A percentile compares a stretch with the other conserved stretches of the same genome.
Evolutionary conservation across 2,329 filamentous ascomycete genomes (phyloP).

Genomic region (Lachnellula cervina): DNA sequence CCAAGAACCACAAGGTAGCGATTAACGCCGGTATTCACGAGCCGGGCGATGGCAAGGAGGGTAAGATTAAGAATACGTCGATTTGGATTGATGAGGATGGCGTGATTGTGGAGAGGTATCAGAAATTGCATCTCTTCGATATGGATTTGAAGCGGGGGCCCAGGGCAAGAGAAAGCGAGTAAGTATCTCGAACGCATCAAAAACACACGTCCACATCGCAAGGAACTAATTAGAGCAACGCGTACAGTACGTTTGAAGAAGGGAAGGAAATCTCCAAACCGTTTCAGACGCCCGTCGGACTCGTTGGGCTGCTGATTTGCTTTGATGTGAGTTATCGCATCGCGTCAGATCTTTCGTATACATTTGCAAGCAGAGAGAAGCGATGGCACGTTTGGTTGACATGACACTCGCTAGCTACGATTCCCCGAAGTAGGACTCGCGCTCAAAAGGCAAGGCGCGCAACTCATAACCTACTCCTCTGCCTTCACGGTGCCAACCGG

Average conservation of each 20-base stretch:
- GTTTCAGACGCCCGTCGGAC: constrained; percentile 68
- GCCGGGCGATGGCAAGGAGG: constrained; percentile 43
- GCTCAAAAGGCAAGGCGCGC: constrained; percentile 61
- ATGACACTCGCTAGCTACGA: constrained; percentile 47
- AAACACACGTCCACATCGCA: too few species aligned
- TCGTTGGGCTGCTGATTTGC: constrained; percentile 77
- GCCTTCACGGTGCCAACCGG: constrained; percentile 89
- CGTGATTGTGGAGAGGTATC: constrained; percentile 58
- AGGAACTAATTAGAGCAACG: too few species aligned
- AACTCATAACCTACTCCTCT: constrained; percentile 80
- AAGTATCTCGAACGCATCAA: too few species aligned
- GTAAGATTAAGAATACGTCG: constrained; percentile 42
- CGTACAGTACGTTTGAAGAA: constrained; percentile 46
- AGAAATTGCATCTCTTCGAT: constrained; percentile 91
- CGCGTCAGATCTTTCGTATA: not conserved
- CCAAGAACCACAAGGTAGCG: constrained; percentile 56
- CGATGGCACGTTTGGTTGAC: too few species aligned
- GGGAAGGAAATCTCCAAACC: constrained; percentile 61
- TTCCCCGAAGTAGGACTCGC: constrained; percentile 72
- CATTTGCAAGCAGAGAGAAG: too few species aligned
- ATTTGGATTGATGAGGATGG: constrained; percentile 64
- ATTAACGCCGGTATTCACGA: constrained; percentile 90
- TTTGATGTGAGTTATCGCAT: constrained; percentile 58
- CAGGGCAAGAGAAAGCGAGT: constrained; percentile 55
- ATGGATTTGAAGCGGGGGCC: constrained; percentile 45